These are phyloP conservation scores for Letharia columbiana DNA, from an alignment of 495 filamentous ascomycete genomes.

Conservation along the genomic window DNA sequence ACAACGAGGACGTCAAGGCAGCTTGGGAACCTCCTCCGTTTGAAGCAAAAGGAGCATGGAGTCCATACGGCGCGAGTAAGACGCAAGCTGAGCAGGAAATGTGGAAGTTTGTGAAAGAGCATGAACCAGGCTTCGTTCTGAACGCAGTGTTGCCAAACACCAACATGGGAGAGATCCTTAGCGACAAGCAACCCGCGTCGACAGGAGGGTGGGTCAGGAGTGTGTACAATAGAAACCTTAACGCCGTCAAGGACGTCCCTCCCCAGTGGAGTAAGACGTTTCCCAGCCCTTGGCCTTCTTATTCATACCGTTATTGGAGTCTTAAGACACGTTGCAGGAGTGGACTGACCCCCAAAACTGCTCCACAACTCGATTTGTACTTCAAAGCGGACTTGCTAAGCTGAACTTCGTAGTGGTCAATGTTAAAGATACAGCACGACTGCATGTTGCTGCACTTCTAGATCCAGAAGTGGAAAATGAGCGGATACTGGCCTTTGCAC, in stretches of 20 bases:
- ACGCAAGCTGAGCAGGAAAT: conserved; percentile 42
- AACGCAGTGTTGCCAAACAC: conserved; percentile 43
- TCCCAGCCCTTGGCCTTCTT: not conserved
- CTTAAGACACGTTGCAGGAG: not conserved
- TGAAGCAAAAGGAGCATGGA: conserved; percentile 23
- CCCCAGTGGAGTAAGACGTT: conserved; percentile 14
- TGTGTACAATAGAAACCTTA: conserved; percentile 28
- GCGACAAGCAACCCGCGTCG: conserved; percentile 24
- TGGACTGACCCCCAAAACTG: not conserved
- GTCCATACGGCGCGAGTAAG: conserved; percentile 49
- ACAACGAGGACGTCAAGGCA: conserved; percentile 35
- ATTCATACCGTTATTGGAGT: not conserved
- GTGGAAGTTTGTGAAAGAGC: conserved; percentile 44
- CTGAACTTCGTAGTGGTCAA: conserved; percentile 28
- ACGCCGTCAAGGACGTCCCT: conserved; percentile 18
- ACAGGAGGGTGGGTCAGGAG: conserved; percentile 25
- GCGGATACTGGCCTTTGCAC: conserved; percentile 41
- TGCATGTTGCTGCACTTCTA: conserved; percentile 42
- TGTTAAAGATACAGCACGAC: conserved; percentile 40
- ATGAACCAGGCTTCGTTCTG: conserved; percentile 41
- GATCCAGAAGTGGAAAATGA: conserved; percentile 34
- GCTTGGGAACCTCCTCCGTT: conserved; percentile 39
- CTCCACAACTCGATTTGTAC: not conserved
- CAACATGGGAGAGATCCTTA: conserved; percentile 33
- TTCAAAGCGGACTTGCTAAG: not conserved